Evolutionary conservation across 352 stramenopile species (phyloP).

Genomic region (Phytopythium delawarense): DNA sequence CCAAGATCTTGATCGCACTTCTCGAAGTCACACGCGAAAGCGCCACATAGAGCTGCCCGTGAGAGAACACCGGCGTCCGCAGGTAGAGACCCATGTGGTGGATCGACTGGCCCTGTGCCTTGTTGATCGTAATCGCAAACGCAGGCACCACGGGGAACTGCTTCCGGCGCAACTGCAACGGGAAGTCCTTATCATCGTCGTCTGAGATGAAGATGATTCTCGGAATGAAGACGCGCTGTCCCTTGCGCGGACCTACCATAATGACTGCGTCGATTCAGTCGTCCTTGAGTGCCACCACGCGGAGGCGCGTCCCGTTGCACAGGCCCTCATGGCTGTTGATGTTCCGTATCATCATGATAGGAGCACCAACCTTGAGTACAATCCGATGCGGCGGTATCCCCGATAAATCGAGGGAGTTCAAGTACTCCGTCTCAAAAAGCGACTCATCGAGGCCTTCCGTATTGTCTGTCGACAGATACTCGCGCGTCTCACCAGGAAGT

Average conservation of each 20-base stretch:
- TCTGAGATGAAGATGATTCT: slow-evolving; percentile 18
- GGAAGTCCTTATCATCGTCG: slow-evolving; percentile 15
- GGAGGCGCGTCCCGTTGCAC: slow-evolving; percentile 11
- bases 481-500: not conserved
- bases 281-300: slow-evolving; percentile 3
- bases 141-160: slow-evolving; percentile 14
- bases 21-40: slow-evolving; percentile 12
- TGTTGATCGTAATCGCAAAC: slow-evolving; percentile 19
- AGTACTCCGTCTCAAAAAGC: not conserved
- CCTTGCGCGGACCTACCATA: slow-evolving; percentile 10
- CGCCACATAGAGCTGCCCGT: slow-evolving; percentile 21
- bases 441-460: not conserved
- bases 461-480: not conserved
- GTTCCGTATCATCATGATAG: slow-evolving; percentile 15
- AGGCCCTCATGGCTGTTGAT: slow-evolving; percentile 9
- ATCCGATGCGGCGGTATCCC: not conserved
- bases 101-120: slow-evolving; percentile 17
- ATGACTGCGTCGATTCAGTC: slow-evolving; percentile 14
- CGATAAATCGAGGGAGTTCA: not conserved
- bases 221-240: slow-evolving; percentile 12
- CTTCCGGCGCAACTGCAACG: slow-evolving; percentile 17
- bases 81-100: slow-evolving; percentile 17
- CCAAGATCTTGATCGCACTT: slow-evolving; percentile 10
- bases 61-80: slow-evolving; percentile 8
- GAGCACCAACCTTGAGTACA: slow-evolving; percentile 1